Base-by-base conservation (phyloP, 768 basidiomycete species). In the Auricularia auricula-judae region DNA sequence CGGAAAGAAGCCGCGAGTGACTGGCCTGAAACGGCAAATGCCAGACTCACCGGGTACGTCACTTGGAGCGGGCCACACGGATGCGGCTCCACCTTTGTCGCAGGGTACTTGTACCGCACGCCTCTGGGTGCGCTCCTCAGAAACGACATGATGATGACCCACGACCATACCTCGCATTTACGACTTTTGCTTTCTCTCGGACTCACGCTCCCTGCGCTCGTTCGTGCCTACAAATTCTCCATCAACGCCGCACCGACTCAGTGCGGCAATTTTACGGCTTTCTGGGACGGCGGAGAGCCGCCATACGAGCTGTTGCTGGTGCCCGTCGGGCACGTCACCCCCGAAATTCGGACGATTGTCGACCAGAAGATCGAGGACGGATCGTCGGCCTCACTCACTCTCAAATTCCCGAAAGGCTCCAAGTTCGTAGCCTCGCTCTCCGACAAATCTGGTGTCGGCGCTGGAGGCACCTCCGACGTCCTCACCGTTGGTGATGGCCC, bases 231-330 rank as follows among this genome's bases (percentile, higher is more conserved):
- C 66, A 77, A 78, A 4, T 82, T 81, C 71, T 69, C 73, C 34
- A 75, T 82, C 67, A 74, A 72, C 5, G 75, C 64, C 65, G 66
- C 80, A 29, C 87, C 90, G 0, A 72, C 79, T 64, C 89, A 91
- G 76, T 93, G 90, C 73, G 72, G 77, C 51, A 82, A 84, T 68
- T 78, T 91, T 51, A 81, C 83, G n/a, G 76, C 89, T 62, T 74
- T 78, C 12, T 88, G 88, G 67, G 67, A 68, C 23, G 80, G 79
- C 36, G 88, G 87, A 63, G 69, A 74, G 58, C 85, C 89, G 0
- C 90, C 90, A 0, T 93, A 88, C 74, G 78, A 77, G 43, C 76
- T 86, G 62, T 77, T 91, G 23, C 74, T 91, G 62, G 76, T 91
- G 43, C 90, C 90, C 1, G 82, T 79, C 70, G 89, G 89, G 12